Evolutionary conservation across 2,329 filamentous ascomycete species (phyloP), one percentile per base, ranked within the genome.

Genomic region (Penicillium sp.): DNA sequence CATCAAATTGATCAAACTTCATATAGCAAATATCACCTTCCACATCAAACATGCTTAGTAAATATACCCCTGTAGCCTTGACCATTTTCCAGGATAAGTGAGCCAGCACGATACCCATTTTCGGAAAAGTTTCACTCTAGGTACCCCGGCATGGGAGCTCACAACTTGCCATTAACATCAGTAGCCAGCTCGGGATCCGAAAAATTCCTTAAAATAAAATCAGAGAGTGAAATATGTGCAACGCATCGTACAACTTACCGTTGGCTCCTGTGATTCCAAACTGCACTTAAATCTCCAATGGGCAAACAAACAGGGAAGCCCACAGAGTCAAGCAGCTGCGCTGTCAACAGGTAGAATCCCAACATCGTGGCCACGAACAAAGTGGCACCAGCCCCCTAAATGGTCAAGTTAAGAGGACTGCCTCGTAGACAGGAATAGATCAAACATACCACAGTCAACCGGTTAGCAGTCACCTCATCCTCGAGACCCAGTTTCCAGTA

Each of bases 401-500:
- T 3, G 26, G 16, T n/a, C 25, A 21, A 19, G 23, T 26, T 21
- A 1, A 21, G 8, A 29, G 29, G 10, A 5, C 16, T 14, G 8
- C n/a, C 9, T 2, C n/a, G 42, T 3, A 11, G 16, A 16, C 7
- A 16, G 8, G n/a, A n/a, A 23, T 21, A 2, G 7, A 4, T 5
- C 1, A 7, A 13, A 60, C 59, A 60, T 39, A 70, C 68, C 45
- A 66, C 65, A 3, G 70, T 60, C 4, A 77, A 57, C 31, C 67
- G 69, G 13, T 58, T 54, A 4, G 76, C 75, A 19, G 62, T 58
- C 0, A 49, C 59, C 0, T 65, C 62, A 27, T 77, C 72, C 0
- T 68, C 75, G 19, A 75, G 62, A 3, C 85, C 85, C 9, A 81
- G 66, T 19, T 83, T 72, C 79, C 83, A 88, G 72, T 86, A 89